Percentiles rank a stretch among this genome's conserved stretches.
These are phyloP conservation scores for Spathaspora sp. DNA, from an alignment of 805 yeast genomes.

Conservation along the genomic window DNA sequence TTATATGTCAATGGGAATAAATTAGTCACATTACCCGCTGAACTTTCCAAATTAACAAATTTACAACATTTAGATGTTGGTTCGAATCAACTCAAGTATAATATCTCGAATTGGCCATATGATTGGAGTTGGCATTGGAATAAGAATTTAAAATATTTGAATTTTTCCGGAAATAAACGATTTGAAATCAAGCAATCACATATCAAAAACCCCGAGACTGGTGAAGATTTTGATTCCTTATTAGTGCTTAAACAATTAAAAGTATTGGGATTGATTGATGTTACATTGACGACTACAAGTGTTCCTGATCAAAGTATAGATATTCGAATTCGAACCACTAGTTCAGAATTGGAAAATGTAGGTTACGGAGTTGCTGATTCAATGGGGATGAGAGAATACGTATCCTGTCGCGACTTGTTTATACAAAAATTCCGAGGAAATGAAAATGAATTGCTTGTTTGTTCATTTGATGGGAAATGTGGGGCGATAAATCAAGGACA, in stretches of 20 bases:
- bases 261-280: conserved; percentile 88
- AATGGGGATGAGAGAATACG: conserved; percentile 60
- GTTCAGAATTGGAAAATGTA: conserved; percentile 69
- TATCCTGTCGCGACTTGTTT: conserved; percentile 80
- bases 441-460: conserved; percentile 74
- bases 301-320: conserved; percentile 86
- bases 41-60: conserved; percentile 62
- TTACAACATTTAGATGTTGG: conserved; percentile 83
- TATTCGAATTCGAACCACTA: conserved; percentile 86
- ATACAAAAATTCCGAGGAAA: conserved; percentile 84
- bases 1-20: conserved; percentile 80
- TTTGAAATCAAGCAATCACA: conserved; percentile 77
- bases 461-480: conserved; percentile 81
- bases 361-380: conserved; percentile 92
- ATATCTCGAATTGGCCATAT: conserved; percentile 89
- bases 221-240: conserved; percentile 67
- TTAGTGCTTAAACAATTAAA: conserved; percentile 60
- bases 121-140: conserved; percentile 98
- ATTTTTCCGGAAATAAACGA: conserved; percentile 89
- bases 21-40: conserved; percentile 84
- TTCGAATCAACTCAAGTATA: conserved; percentile 84
- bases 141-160: conserved; percentile 67
- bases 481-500: conserved; percentile 44
- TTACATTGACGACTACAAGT: conserved; percentile 81
- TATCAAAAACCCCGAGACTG: conserved; percentile 50